These are phyloP conservation scores for Elsinoe fawcettii DNA, from an alignment of 2,329 filamentous ascomycete genomes.

Conservation along the genomic window DNA sequence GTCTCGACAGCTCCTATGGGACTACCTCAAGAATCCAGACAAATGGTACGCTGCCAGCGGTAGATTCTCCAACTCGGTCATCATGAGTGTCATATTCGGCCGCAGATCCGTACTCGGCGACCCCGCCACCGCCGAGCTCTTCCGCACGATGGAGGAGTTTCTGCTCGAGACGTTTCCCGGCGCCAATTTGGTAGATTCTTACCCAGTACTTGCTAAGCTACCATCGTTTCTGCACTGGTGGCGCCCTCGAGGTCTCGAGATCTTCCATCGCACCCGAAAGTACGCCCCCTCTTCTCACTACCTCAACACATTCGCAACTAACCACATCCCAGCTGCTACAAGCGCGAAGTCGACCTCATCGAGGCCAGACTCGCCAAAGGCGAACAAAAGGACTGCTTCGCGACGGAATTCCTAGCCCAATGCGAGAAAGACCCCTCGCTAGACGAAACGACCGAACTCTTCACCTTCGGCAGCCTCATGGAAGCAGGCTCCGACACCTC, in stretches of 20 bases:
- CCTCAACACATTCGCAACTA: too few species aligned
- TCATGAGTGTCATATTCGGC: slow-evolving; percentile 33
- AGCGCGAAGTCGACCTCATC: slow-evolving; percentile 9
- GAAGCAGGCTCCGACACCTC: slow-evolving; percentile 24
- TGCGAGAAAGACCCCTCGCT: slow-evolving; percentile 28
- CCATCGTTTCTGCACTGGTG: slow-evolving; percentile 13
- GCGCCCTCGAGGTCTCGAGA: slow-evolving; percentile 2
- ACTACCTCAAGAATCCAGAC: slow-evolving; percentile 36
- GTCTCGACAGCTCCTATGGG: slow-evolving; percentile 40
- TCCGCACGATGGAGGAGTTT: slow-evolving; percentile 12
- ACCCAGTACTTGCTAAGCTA: slow-evolving; percentile 21
- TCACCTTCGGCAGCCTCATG: slow-evolving; percentile 14
- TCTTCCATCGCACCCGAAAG: slow-evolving; percentile 6
- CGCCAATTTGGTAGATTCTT: slow-evolving; percentile 17
- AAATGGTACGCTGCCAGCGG: slow-evolving; percentile 41
- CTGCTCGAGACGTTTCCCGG: slow-evolving; percentile 16
- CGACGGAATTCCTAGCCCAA: slow-evolving; percentile 31
- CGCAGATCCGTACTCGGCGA: slow-evolving; percentile 23
- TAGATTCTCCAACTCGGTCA: slow-evolving; percentile 44
- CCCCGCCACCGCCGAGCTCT: slow-evolving; percentile 22
- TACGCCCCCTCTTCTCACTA: not conserved
- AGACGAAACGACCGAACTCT: slow-evolving; percentile 16
- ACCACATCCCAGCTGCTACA: slow-evolving; percentile 17
- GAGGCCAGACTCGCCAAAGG: slow-evolving; percentile 27
- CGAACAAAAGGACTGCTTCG: slow-evolving; percentile 33